A percentile compares a stretch with the other conserved stretches of the same genome.
Evolutionary conservation across 2,329 filamentous ascomycete species (phyloP).

Genomic region (Penicillium verrucosum): DNA sequence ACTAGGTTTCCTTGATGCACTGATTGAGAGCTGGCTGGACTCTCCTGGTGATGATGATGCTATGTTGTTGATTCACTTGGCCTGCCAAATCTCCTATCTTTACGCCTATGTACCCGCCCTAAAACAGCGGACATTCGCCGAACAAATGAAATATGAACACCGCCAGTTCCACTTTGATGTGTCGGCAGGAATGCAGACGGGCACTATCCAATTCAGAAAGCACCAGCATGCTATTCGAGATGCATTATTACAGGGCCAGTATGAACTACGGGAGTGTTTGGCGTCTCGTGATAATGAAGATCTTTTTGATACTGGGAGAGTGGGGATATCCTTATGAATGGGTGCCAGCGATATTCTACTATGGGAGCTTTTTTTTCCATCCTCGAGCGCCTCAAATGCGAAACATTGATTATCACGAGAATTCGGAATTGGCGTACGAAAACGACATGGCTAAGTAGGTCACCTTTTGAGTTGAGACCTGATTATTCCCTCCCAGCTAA

Average conservation of each 20-base stretch:
- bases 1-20: not conserved
- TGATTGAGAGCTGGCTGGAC: not conserved
- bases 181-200: not conserved
- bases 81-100: not conserved
- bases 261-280: not conserved
- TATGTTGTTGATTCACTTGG: not conserved
- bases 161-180: not conserved
- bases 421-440: too few relatives aligned
- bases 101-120: not conserved
- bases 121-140: not conserved
- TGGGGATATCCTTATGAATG: too few relatives aligned
- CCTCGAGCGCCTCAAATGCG: too few relatives aligned
- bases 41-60: not conserved
- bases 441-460: not conserved
- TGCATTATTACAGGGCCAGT: not conserved
- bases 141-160: not conserved
- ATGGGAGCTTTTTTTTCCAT: too few relatives aligned
- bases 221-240: not conserved
- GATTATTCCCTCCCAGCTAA: not conserved
- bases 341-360: too few relatives aligned
- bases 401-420: too few relatives aligned
- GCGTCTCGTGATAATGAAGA: not conserved
- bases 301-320: not conserved
- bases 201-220: not conserved
- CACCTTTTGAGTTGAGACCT: not conserved